Evolutionary conservation across 768 basidiomycete species (phyloP), one percentile per base, ranked within the genome.

Genomic region (Lactarius evosmus): DNA sequence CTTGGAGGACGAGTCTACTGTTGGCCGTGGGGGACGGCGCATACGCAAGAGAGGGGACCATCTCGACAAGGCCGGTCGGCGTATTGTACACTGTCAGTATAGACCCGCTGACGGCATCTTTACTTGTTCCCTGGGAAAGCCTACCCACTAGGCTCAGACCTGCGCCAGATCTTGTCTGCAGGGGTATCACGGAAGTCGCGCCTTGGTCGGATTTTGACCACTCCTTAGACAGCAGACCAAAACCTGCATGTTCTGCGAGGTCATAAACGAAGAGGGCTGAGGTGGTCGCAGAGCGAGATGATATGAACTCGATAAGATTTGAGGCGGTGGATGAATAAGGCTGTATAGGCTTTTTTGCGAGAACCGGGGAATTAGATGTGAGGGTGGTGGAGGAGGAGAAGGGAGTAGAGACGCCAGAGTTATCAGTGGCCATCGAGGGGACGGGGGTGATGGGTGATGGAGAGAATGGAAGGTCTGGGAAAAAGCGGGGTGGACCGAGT

Each of bases 141-240:
- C 92, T 79, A 38, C 95, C 91, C 60, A 91, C 82, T 67, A 95
- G 78, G 70, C 83, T 82, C 62, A 93, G 75, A 9, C 94, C 94
- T 19, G 94, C 93, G 53, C 94, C 94, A 6, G 87, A 81, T 63
- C 94, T 80, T 27, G 91, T 93, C 77, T 96, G 93, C 66, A 93
- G 78, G 57, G 83, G 77, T 49, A 89, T 79, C 6, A 90, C 83
- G 19, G 83, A 77, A 0, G 85, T 82, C 1, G 82, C 76, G 19
- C 75, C 72, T 36, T 73, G 66, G 40, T 69, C 72, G 4, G 78
- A 70, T 19, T 79, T 73, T 3, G 82, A 75, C 87, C 87, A 89
- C 56, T 82, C 79, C 70, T 85, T 88, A 34, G 90, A 87, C 62
- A 86, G 75, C 0, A 81, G 78, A 22, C 92, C 92, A 70, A 94